Evolutionary conservation across 805 yeast genomes (phyloP).

Genomic region (Zygoascus biomembranicola): DNA sequence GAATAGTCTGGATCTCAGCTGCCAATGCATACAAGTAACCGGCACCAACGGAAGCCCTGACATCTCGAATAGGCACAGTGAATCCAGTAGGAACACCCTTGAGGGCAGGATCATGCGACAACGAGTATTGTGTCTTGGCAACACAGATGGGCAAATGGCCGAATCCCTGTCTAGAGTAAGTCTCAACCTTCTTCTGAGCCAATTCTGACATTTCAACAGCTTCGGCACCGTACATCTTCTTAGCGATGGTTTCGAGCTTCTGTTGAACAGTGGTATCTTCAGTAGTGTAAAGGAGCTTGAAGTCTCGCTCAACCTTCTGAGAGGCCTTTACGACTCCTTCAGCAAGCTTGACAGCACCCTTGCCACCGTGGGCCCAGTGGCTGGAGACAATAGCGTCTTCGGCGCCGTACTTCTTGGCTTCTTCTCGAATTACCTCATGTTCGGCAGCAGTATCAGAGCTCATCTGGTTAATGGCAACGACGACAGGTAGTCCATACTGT

Average conservation of each 20-base stretch:
- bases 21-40: slow-evolving; percentile 95
- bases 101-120: slow-evolving; percentile 86
- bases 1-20: slow-evolving; percentile 94
- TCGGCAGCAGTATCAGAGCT: slow-evolving; percentile 76
- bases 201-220: slow-evolving; percentile 72
- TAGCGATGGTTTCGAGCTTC: slow-evolving; percentile 71
- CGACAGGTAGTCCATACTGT: slow-evolving; percentile 82
- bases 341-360: slow-evolving; percentile 80
- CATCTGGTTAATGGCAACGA: slow-evolving; percentile 88
- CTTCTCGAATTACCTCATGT: slow-evolving; percentile 67
- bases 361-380: slow-evolving; percentile 96
- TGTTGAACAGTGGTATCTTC: slow-evolving; percentile 63
- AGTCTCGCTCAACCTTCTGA: slow-evolving; percentile 30
- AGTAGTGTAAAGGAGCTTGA: slow-evolving; percentile 61
- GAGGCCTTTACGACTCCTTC: slow-evolving; percentile 66
- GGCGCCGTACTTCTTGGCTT: slow-evolving; percentile 88
- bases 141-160: slow-evolving; percentile 89
- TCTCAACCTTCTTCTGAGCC: slow-evolving; percentile 73
- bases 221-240: slow-evolving; percentile 88
- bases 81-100: slow-evolving; percentile 95
- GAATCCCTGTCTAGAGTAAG: slow-evolving; percentile 80
- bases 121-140: slow-evolving; percentile 95
- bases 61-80: slow-evolving; percentile 88
- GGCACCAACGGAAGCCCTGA: slow-evolving; percentile 92
- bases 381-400: slow-evolving; percentile 80